Evolutionary conservation across 2,329 filamentous ascomycete genomes (phyloP).

Genomic region (Didymosphaeria variabile): DNA sequence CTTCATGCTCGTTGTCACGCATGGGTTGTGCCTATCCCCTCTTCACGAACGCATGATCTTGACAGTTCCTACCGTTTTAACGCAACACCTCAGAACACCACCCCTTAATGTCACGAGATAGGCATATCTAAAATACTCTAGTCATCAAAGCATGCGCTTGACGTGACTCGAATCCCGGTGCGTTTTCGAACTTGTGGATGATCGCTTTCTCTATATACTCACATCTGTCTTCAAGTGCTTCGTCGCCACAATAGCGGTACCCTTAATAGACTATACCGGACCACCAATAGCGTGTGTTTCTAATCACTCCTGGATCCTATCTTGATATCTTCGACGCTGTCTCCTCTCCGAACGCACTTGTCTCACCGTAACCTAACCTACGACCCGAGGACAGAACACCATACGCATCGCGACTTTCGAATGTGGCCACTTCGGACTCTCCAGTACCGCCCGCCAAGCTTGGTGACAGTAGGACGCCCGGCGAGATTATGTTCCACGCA

Average conservation of each 20-base stretch:
- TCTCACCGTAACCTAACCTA: background rate
- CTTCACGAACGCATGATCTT: background rate
- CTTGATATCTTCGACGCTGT: background rate
- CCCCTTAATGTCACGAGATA: too few relatives aligned
- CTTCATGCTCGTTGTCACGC: background rate
- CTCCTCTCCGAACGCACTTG: background rate
- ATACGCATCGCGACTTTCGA: background rate
- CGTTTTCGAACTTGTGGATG: too few relatives aligned
- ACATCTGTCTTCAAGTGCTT: too few relatives aligned
- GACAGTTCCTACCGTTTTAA: too few relatives aligned
- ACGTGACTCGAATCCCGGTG: too few relatives aligned
- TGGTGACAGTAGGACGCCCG: background rate
- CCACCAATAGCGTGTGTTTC: too few relatives aligned
- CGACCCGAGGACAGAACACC: background rate
- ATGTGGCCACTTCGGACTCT: conserved; percentile 7
- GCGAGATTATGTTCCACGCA: background rate
- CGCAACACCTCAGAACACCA: too few relatives aligned
- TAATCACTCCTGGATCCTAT: background rate
- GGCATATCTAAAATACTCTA: too few relatives aligned
- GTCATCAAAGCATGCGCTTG: too few relatives aligned
- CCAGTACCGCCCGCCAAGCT: conserved; percentile 1
- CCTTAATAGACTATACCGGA: too few relatives aligned
- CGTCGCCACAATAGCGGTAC: too few relatives aligned
- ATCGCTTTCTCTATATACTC: too few relatives aligned
- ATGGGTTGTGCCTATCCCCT: background rate